Evolutionary conservation across 345 rosid species (phyloP).

Genomic region (Stellera chamaejasme): DNA sequence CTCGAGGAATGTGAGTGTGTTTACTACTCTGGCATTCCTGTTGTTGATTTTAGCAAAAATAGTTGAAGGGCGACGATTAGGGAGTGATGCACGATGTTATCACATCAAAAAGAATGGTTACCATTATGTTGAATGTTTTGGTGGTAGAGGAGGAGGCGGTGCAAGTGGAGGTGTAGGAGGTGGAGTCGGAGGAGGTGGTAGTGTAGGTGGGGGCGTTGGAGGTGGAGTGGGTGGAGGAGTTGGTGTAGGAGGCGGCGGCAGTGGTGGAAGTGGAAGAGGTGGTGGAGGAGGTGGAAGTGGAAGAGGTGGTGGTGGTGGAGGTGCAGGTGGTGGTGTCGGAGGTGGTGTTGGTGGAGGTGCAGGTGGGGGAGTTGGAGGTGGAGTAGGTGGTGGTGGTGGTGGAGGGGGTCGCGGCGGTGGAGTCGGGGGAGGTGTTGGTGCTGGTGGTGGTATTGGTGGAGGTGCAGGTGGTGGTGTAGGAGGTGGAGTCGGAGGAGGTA

Average conservation of each 20-base stretch:
- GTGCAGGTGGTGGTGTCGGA: slow-evolving; percentile 5
- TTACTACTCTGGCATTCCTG: background rate
- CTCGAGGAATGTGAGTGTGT: background rate
- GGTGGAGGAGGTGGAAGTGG: background rate
- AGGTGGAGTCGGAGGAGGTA: slow-evolving; percentile 7
- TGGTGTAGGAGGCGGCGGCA: slow-evolving; percentile 10
- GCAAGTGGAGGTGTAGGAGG: slow-evolving; percentile 13
- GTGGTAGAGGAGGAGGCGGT: slow-evolving; percentile 8
- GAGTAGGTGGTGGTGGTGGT: background rate
- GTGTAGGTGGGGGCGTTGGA: slow-evolving; percentile 5
- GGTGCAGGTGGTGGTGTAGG: slow-evolving; percentile 13
- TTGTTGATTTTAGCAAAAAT: background rate
- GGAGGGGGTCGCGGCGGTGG: slow-evolving; percentile 8
- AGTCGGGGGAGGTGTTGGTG: slow-evolving; percentile 8
- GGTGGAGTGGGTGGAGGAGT: slow-evolving; percentile 9
- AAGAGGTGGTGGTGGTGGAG: slow-evolving; percentile 5
- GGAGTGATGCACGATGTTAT: background rate
- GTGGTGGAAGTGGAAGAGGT: background rate
- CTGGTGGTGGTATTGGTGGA: slow-evolving; percentile 12
- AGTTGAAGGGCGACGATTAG: background rate
- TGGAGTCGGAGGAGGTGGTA: slow-evolving; percentile 10
- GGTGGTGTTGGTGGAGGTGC: slow-evolving; percentile 3
- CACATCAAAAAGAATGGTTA: slow-evolving; percentile 2
- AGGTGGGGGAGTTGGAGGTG: background rate
- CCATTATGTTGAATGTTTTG: slow-evolving; percentile 10